Conservation (phyloP, 2,329 filamentous ascomycete species). For the Exophiala mesophila region DNA sequence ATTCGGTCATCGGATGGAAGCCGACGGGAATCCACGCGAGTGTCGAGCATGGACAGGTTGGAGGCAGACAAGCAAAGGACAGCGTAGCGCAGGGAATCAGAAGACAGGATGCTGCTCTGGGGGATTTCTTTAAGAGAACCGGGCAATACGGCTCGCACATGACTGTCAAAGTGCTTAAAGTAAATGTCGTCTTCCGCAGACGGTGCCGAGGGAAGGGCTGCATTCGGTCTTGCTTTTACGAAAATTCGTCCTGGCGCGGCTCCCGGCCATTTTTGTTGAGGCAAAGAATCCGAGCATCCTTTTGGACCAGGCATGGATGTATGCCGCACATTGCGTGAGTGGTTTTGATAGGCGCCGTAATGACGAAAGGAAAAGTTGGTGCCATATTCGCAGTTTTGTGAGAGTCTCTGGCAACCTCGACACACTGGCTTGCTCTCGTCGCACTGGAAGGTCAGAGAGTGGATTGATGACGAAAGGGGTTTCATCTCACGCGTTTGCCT, state of each 20-base stretch:
- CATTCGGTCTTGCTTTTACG: neutral
- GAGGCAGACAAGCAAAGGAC: conserved; percentile 14
- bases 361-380: conserved; percentile 4
- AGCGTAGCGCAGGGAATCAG: conserved; percentile 3
- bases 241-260: too few relatives aligned
- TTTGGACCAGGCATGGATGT: neutral
- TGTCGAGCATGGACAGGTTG: conserved; percentile 9
- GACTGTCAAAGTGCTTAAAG: conserved; percentile 11
- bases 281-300: neutral
- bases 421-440: conserved; percentile 10
- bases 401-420: conserved; percentile 6
- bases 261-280: neutral
- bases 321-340: neutral
- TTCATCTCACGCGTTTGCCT: neutral
- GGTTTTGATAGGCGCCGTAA: neutral
- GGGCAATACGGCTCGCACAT: conserved; percentile 4
- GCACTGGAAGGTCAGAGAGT: conserved; percentile 5
- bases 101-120: neutral
- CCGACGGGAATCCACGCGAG: neutral
- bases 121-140: neutral
- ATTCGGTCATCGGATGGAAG: neutral
- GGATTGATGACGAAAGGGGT: too few relatives aligned
- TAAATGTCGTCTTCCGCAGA: neutral
- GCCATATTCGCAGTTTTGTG: conserved; percentile 4
- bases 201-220: neutral